Evolutionary conservation across 164 flowering plant genomes (phyloP), one percentile per base, ranked within the genome.

Genomic region (Dillenia suffruticosa): DNA sequence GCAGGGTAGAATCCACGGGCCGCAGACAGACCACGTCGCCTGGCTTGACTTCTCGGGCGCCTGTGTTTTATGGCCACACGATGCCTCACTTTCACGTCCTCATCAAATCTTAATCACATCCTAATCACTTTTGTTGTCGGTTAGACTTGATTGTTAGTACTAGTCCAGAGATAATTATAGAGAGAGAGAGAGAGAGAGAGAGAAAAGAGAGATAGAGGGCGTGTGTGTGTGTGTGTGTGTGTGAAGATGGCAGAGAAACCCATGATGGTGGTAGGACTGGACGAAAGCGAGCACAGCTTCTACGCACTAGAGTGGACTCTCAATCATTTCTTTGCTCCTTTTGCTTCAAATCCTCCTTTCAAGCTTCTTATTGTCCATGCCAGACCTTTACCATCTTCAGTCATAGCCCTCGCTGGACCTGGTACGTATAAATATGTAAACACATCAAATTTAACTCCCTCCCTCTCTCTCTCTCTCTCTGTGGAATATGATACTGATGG

Each of bases 281-380:
- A 92, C 63, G 91, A 92, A 32, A 86, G 95, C 57, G 83, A 78
- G 50, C 82, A 82, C 59, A 85, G 96, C 72, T 59, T 60, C 47
- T 82, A 86, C 67, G 96, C 95, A 0, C 70, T 92, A 13, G 81
- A 81, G 46, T 92, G 98, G 98, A 75, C 95, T 7, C 68, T 92
- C 9, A 82, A 83, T 44, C 90, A 70, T 55, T 82, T 91, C 81
- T 81, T 89, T 68, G 19, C 63, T 14, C 82, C 87, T 11, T 65
- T 44, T 43, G 49, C 73, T 1, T 10, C 79, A 0, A 66, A 68
- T 57, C 59, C 65, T 45, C 86, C 82, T 22, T 89, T 86, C 78
- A 81, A 75, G 67, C 87, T 92, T 69, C 54, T 84, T 55, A 10
- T 92, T 46, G 74, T 88, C 11, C 89, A 92, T 68, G 90, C 93